Base-by-base conservation (phyloP, 768 basidiomycete genomes). In the Boletus reticuloceps region DNA sequence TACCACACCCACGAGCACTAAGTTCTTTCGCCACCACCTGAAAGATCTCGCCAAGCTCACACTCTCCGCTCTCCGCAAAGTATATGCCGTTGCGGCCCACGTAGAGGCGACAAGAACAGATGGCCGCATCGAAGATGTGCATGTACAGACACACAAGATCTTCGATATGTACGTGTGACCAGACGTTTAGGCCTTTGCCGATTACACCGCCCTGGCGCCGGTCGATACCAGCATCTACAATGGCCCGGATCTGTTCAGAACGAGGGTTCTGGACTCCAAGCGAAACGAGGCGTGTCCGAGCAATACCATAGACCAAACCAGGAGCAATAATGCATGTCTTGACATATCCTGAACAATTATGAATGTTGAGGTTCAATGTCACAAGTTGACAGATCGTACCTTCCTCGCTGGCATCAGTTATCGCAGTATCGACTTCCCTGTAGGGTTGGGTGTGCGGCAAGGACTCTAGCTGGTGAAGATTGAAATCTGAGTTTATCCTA, bases 81-180 rank as follows among this genome's bases (percentile, higher is more conserved):
- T 83, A 84, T 39, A 74, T 77, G 0, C 83, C 82, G 27, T 78
- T 77, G 7, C 76, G 75, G 1, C 58, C 57, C 41, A 51, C 44
- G 17, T 62, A 64, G 44, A 67, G 53, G 38, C 51, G 55, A 42
- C 41, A 48, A 47, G 36, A 50, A 1, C 69, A 61, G 19, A 59
- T 50, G 3, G 64, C 62, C 2, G 73, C 68, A 50, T 81, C 74
- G 51, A 78, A 79, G 1, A 83, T 59, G 0, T 68, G 54, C 54
- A 74, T 65, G 60, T 78, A 85, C 14, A 85, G 69, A 37, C 37
- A 76, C 63, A 6, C 72, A 69, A 47, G 69, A 36, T 86, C 83
- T 42, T 78, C 69, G 49, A 85, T 75, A 54, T 84, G 76, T 19
- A 86, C 79, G 56, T 82, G 83, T 0, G 79, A 77, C 85, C 84